Evolutionary conservation across 768 basidiomycete species (phyloP), one percentile per base, ranked within the genome.

Genomic region (Pulveroboletus frians): DNA sequence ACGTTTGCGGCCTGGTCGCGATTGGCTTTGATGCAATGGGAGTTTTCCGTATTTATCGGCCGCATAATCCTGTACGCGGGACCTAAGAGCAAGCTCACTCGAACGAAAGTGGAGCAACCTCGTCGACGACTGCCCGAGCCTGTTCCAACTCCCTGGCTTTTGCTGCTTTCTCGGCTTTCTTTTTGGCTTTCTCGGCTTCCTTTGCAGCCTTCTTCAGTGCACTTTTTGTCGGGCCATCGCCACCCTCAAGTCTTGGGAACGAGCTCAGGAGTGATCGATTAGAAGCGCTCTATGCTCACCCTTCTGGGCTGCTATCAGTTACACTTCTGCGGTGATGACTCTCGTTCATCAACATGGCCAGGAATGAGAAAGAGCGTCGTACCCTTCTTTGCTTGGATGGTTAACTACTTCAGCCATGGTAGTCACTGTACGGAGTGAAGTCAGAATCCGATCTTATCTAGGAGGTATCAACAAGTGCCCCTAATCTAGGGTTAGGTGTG

Each of bases 121-220:
- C 76, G 59, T 89, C 88, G 36, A 77, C 74, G 26, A 80, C 82
- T 58, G 84, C 80, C 45, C 79, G 78, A 31, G 80, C 86, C 35
- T 83, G 76, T 56, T 89, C 90, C 39, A 83, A 76, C 56, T 88
- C 89, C 44, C 83, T 80, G 55, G 85, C 82, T 58, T 83, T 86
- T 9, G 86, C 88, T 6, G 83, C 87, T 58, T 85, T 86, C 67
- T 93, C 92, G 37, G 88, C 88, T 7, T 84, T 85, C 66, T 91
- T 93, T 70, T 83, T 82, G 40, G 85, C 88, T 57, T 97, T 97
- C 71, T 93, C 90, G 11, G 83, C 85, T 40, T 87, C 86, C 68
- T 96, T 97, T 29, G 86, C 86, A 29, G 83, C 81, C 71, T 92
- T 93, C 76, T 98, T 97, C 50, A 92, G 67, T 59, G 94, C 92